These are phyloP conservation scores for Aspergillus indologenus DNA, from an alignment of 495 filamentous ascomycete genomes.

Conservation along the genomic window DNA sequence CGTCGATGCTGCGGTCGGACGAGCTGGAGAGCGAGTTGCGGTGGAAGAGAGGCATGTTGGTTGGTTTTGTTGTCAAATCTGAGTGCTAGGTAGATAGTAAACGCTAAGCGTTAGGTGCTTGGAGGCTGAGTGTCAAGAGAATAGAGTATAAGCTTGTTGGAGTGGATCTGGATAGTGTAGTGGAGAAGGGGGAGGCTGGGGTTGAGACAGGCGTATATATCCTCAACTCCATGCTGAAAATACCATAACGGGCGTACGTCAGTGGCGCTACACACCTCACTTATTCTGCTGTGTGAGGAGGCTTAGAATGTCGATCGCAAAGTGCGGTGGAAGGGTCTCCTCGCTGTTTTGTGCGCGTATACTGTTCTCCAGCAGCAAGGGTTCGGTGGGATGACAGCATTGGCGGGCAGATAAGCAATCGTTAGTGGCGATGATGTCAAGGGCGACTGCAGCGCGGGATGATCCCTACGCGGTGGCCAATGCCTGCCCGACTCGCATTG, in stretches of 20 bases:
- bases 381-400: not conserved
- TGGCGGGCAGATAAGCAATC: not conserved
- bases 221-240: not conserved
- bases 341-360: too few relatives aligned
- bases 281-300: too few relatives aligned
- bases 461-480: not conserved
- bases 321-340: too few relatives aligned
- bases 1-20: conserved; percentile 18
- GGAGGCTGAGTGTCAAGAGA: not conserved
- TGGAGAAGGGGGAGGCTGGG: not conserved
- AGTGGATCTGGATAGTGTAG: not conserved
- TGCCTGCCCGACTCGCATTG: not conserved
- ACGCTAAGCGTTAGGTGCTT: too few relatives aligned
- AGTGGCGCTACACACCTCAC: too few relatives aligned
- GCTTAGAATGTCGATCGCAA: too few relatives aligned
- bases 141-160: not conserved
- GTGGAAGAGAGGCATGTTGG: conserved; percentile 32
- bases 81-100: too few relatives aligned
- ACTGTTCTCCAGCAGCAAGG: too few relatives aligned
- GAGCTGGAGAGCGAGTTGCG: conserved; percentile 25
- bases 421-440: not conserved
- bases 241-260: not conserved
- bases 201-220: not conserved
- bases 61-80: not conserved
- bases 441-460: not conserved